Percentiles rank a stretch among this genome's conserved stretches.
These are phyloP conservation scores for Syzygium aromaticum DNA, from an alignment of 345 rosid species.

Conservation along the genomic window DNA sequence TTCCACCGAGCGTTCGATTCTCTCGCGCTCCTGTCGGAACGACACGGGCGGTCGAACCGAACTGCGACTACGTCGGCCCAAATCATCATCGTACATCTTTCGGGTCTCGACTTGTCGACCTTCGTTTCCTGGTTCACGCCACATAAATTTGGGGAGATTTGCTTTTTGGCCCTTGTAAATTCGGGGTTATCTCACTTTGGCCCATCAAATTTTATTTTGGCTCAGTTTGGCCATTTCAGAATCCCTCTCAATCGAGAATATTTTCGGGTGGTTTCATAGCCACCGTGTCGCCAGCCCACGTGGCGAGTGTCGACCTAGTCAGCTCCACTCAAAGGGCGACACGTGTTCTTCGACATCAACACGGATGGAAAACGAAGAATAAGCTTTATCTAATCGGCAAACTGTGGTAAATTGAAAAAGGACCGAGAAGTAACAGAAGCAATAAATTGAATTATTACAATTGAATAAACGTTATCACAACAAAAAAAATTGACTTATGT, in stretches of 20 bases:
- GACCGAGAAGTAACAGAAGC: neutral
- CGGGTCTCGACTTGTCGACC: neutral
- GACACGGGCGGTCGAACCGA: neutral
- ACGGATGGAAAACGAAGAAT: no score
- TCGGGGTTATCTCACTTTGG: neutral
- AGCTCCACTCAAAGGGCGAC: no score
- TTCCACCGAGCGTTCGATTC: neutral
- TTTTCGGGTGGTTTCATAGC: no score
- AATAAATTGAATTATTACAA: neutral
- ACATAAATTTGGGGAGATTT: neutral
- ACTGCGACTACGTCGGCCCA: neutral
- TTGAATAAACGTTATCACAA: neutral
- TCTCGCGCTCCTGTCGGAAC: neutral
- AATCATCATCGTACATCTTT: neutral
- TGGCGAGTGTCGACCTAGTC: no score
- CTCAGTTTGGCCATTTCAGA: neutral
- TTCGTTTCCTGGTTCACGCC: neutral
- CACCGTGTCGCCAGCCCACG: no score
- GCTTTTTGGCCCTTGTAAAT: neutral
- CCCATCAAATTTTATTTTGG: neutral
- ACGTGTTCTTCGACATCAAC: no score
- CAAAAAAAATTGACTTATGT: neutral
- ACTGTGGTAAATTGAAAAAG: no score
- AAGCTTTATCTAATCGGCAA: no score
- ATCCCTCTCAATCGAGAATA: neutral